Conservation (phyloP, 805 yeast species). For the Wickerhamomyces xylosicus region DNA sequence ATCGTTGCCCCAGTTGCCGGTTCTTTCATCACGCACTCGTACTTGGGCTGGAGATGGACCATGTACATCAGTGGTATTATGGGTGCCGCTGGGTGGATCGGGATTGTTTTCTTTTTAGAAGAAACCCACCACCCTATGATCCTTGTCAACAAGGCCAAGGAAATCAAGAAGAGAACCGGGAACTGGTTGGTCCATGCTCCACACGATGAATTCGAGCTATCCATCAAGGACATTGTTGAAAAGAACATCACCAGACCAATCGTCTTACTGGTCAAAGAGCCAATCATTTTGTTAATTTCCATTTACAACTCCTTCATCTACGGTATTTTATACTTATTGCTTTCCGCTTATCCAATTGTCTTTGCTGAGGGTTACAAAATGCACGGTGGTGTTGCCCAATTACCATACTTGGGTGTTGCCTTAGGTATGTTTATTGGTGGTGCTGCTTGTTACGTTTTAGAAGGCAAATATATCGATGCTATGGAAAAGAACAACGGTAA, state of each 20-base stretch:
- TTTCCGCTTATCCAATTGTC: slow-evolving; percentile 69
- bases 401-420: slow-evolving; percentile 73
- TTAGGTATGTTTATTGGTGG: slow-evolving; percentile 61
- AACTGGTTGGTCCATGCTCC: slow-evolving; percentile 80
- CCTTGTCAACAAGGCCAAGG: slow-evolving; percentile 50
- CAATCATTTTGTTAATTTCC: slow-evolving; percentile 58
- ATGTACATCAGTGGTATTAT: slow-evolving; percentile 60
- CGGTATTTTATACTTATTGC: slow-evolving; percentile 64
- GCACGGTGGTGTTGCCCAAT: slow-evolving; percentile 53
- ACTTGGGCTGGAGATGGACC: slow-evolving; percentile 81
- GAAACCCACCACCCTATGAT: slow-evolving; percentile 72
- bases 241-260: slow-evolving; percentile 63
- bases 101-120: slow-evolving; percentile 34
- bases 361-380: slow-evolving; percentile 54
- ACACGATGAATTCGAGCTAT: slow-evolving; percentile 52
- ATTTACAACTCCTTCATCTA: slow-evolving; percentile 71
- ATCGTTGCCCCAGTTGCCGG: slow-evolving; percentile 75
- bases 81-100: slow-evolving; percentile 31
- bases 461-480: slow-evolving; percentile 37
- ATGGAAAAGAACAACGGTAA: slow-evolving; percentile 44
- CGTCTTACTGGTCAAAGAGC: slow-evolving; percentile 56
- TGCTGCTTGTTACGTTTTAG: slow-evolving; percentile 36
- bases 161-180: slow-evolving; percentile 55
- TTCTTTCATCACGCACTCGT: slow-evolving; percentile 48
- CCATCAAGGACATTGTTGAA: slow-evolving; percentile 46